Evolutionary conservation across 805 yeast species (phyloP), one percentile per base, ranked within the genome.

Genomic region (Candida berthetii): DNA sequence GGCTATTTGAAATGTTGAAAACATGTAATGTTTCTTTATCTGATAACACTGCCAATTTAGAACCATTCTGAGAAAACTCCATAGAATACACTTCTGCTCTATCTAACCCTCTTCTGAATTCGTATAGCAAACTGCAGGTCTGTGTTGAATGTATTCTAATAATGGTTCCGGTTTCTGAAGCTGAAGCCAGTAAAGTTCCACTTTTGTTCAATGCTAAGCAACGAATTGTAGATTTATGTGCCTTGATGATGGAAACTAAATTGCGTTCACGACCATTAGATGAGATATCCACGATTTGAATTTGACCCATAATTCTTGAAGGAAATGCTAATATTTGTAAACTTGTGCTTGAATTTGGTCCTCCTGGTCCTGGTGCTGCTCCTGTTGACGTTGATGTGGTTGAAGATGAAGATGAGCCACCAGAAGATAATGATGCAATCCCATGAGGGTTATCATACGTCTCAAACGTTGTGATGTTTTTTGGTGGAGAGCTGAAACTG

Each of bases 11-110:
- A 19, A 81, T 67, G 55, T 82, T 85, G 64, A 78, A 93, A 3
- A 91, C 76, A 62, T 93, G 99, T 40, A 93, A 64, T 0, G 99
- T 93, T 50, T 79, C 82, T 57, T 91, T 93, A 62, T 88, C 96
- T 14, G 95, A 83, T 19, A 93, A 66, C 6, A 88, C 89, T 0
- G 97, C 96, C 38, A 93, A 67, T 52, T 79, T 76, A 10, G 78
- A 61, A 37, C 88, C 90, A 49, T 79, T 73, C 8, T 85, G 89
- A 5, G 91, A 82, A 58, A 91, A 89, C 41, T 80, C 80, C 82
- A 93, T 81, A 7, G 93, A 82, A 33, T 84, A 85, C 7, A 93
- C 76, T 15, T 72, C 68, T 1, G 96, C 97, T 40, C 81, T 73
- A 60, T 93, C 98, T 17, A 90, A 58, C 0, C 99, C 99, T 39